Evolutionary conservation across 176 grass and related monocot genomes (phyloP).

Genomic region (Carex littledalei): DNA sequence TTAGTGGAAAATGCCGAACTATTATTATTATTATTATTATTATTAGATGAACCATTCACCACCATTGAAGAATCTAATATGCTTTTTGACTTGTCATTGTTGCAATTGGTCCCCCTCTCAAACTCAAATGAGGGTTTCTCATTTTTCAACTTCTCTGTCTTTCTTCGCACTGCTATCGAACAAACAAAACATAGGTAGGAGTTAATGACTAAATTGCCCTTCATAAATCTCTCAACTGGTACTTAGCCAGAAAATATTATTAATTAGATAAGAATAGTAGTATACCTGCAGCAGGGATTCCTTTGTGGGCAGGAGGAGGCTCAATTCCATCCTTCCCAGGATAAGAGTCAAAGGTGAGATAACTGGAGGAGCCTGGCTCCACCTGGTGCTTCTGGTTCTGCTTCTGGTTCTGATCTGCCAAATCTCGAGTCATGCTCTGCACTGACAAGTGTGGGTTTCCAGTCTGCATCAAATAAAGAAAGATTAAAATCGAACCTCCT

Average conservation of each 20-base stretch:
- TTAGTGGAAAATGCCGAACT: conserved; percentile 43
- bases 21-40: no score
- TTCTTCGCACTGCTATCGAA: conserved; percentile 31
- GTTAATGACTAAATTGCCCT: conserved; percentile 31
- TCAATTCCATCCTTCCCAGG: conserved; percentile 33
- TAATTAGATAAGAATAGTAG: not conserved
- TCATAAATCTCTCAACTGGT: conserved; percentile 18
- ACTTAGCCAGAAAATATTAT: not conserved
- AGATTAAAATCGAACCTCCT: not conserved
- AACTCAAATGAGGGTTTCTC: conserved; percentile 33
- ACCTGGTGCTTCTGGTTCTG: conserved; percentile 41
- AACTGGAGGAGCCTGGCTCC: conserved; percentile 52
- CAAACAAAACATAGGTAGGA: not conserved
- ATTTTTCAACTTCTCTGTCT: conserved; percentile 27
- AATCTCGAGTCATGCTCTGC: conserved; percentile 32
- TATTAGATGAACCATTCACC: conserved; percentile 42
- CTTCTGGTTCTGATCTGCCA: conserved; percentile 45
- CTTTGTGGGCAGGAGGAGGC: conserved; percentile 17
- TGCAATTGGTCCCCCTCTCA: conserved; percentile 27
- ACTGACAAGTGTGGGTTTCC: conserved; percentile 38
- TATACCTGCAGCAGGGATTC: not conserved
- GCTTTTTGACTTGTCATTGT: conserved; percentile 10
- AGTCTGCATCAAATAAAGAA: conserved; percentile 39
- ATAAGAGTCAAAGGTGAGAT: conserved; percentile 57
- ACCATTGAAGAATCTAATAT: conserved; percentile 41